phyloP scores from a whole-genome alignment of 495 filamentous ascomycete genomes.

The Massariosphaeria phaeospora region DNA sequence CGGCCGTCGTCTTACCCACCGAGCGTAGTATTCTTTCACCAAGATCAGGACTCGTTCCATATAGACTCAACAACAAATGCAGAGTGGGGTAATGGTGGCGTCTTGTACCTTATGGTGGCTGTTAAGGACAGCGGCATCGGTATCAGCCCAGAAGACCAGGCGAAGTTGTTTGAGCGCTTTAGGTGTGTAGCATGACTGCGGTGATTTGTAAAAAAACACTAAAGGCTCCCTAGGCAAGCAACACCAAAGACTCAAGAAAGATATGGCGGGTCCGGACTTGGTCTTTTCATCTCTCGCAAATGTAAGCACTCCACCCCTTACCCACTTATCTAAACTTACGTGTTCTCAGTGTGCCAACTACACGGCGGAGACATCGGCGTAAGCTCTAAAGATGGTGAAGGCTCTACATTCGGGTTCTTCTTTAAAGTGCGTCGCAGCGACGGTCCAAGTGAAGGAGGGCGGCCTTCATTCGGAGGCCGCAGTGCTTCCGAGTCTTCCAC shows the following conservation, averaged over 20 bases:
- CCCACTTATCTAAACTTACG: neutral
- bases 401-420: conserved; percentile 40
- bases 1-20: conserved; percentile 37
- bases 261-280: conserved; percentile 41
- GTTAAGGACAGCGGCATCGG: conserved; percentile 42
- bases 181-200: conserved; percentile 3
- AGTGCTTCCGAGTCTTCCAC: conserved; percentile 6
- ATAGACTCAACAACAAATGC: conserved; percentile 34
- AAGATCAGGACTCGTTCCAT: conserved; percentile 17
- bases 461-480: conserved; percentile 8
- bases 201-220: neutral
- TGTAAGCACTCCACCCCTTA: conserved; percentile 11
- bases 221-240: conserved; percentile 34
- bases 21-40: conserved; percentile 38
- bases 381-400: conserved; percentile 34
- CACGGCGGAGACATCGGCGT: conserved; percentile 43
- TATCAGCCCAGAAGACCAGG: conserved; percentile 35
- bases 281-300: conserved; percentile 41
- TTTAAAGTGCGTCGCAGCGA: conserved; percentile 34
- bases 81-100: conserved; percentile 36
- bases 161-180: conserved; percentile 38
- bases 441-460: conserved; percentile 6
- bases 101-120: conserved; percentile 39
- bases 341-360: conserved; percentile 32
- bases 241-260: conserved; percentile 39